Conservation (phyloP, 176 grass and related monocot genomes). For the Bolboschoenus planiculmis region DNA sequence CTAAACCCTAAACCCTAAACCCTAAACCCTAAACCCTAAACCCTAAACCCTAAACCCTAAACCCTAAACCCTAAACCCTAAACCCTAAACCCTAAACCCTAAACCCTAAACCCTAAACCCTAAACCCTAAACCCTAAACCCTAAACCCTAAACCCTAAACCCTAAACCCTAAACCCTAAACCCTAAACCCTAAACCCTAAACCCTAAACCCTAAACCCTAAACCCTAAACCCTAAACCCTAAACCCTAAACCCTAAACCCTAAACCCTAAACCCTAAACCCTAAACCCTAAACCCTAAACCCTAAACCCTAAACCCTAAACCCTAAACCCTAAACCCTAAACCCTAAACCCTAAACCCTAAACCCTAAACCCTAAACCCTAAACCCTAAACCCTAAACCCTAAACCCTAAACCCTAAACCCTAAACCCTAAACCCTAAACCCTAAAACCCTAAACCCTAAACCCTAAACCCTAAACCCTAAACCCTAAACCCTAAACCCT, state of each 20-base stretch:
- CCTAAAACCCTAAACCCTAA: neutral
- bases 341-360: neutral
- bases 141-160: neutral
- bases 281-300: neutral
- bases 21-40: neutral
- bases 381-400: neutral
- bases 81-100: neutral
- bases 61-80: neutral
- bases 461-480: neutral
- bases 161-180: neutral
- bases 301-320: neutral
- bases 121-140: neutral
- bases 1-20: neutral
- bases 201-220: neutral
- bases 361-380: neutral
- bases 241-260: neutral
- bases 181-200: neutral
- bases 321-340: neutral
- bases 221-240: neutral
- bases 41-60: neutral
- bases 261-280: neutral
- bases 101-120: neutral
- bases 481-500: neutral
- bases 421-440: neutral
- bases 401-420: neutral